Evolutionary conservation across 371 early-diverging fungal species (phyloP), one percentile per base, ranked within the genome.

Genomic region (Rhizopus sp.): DNA sequence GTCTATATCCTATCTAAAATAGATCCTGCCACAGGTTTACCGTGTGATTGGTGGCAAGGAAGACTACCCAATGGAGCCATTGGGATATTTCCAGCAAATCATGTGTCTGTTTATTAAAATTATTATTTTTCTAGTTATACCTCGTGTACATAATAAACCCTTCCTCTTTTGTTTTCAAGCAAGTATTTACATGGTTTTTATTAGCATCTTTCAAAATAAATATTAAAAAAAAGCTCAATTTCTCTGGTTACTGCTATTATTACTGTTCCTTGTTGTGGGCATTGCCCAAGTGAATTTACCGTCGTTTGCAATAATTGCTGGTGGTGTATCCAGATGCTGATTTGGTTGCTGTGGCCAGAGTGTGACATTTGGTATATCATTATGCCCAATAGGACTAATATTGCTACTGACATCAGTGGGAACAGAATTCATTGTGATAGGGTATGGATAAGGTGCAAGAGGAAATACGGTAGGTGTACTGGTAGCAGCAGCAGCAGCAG

Each of bases 11-110:
- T 88, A 60, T 85, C 81, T 53, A 89, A 86, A 65, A 77, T 78
- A 3, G 94, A 94, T 66, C 87, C 92, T 17, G 84, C 83, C 53
- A 74, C 80, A 3, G 91, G 90, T 1, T 83, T 84, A n/a, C 86
- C 88, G 30, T 86, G 86, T 53, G 78, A 81, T 68, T 97, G 97
- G 97, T 98, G 98, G 98, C 79, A 90, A 46, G 97, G 97, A 15
- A 70, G 91, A 51, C 70, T 88, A 12, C 83, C 92, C 40, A 80
- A 83, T 50, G 97, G 98, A 0, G 75, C 77, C 12, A 84, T 92
- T 62, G 98, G 97, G 4, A 75, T 91, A 46, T 96, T 98, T 78
- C 97, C 98, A 0, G 81, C 90, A 50, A 95, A 87, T 63, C 96
- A 93, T 68, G 94, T 95, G 45, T 69, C 71, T 48, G 64, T 75